These are phyloP conservation scores for Vachellia collinsii DNA, from an alignment of 306 rosid species.

Conservation along the genomic window DNA sequence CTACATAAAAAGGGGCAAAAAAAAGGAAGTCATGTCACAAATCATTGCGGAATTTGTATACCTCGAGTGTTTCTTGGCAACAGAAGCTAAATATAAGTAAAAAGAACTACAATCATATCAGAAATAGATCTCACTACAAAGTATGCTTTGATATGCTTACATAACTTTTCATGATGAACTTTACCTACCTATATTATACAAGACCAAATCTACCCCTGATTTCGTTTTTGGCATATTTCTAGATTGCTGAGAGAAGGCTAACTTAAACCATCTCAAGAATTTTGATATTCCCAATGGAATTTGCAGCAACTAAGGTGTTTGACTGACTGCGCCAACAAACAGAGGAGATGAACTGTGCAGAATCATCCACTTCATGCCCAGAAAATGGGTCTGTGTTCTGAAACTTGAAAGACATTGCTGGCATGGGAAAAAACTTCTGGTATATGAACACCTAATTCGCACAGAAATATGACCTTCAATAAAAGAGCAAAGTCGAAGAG, in stretches of 20 bases:
- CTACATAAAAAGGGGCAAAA: slow-evolving; percentile 57
- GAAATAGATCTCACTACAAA: neutral
- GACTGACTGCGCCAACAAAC: slow-evolving; percentile 94
- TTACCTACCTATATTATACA: neutral
- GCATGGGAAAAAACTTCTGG: slow-evolving; percentile 97
- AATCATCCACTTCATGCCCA: slow-evolving; percentile 67
- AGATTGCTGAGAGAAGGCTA: slow-evolving; percentile 28
- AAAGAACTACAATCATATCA: neutral
- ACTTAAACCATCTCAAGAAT: slow-evolving; percentile 87
- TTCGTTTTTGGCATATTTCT: slow-evolving; percentile 22
- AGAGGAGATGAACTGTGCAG: slow-evolving; percentile 81
- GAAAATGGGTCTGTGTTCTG: slow-evolving; percentile 76
- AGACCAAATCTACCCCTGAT: neutral
- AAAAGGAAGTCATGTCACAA: slow-evolving; percentile 49
- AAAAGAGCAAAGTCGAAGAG: slow-evolving; percentile 16
- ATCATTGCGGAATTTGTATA: slow-evolving; percentile 44
- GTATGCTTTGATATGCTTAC: neutral
- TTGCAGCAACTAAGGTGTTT: slow-evolving; percentile 79
- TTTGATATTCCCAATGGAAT: slow-evolving; percentile 88
- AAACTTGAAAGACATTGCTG: slow-evolving; percentile 85
- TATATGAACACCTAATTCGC: slow-evolving; percentile 79
- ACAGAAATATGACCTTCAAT: slow-evolving; percentile 28
- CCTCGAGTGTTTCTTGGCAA: slow-evolving; percentile 32
- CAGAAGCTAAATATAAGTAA: neutral
- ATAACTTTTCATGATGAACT: neutral